phyloP scores from a whole-genome alignment of 2,329 filamentous ascomycete species.

The Colletotrichum liaoningense region DNA sequence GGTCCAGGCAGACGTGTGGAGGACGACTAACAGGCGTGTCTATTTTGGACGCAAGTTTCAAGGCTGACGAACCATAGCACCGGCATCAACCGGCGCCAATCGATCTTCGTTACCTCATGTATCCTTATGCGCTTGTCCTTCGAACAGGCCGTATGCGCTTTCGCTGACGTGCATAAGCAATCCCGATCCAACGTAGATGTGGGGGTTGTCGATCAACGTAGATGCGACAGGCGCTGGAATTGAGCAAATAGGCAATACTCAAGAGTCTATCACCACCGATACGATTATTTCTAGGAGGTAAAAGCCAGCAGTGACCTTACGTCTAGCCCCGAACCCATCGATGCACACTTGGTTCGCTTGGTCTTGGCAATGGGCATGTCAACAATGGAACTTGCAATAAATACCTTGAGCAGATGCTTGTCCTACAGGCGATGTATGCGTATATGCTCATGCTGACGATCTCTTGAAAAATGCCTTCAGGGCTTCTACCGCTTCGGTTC shows the following conservation, averaged over 20 bases:
- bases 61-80: background rate
- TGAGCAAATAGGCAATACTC: background rate
- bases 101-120: background rate
- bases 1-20: background rate
- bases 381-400: no score
- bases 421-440: no score
- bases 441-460: background rate
- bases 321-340: no score
- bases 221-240: background rate
- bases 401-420: no score
- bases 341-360: no score
- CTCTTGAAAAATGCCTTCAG: constrained; percentile 42
- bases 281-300: background rate
- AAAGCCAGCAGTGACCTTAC: background rate
- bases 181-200: background rate
- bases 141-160: background rate
- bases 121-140: background rate
- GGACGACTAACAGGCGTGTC: no score
- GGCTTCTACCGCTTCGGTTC: constrained; percentile 51
- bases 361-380: no score
- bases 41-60: background rate
- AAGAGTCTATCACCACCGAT: no score
- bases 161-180: background rate
- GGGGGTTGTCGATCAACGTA: background rate
- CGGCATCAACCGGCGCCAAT: background rate